Evolutionary conservation across 2,329 filamentous ascomycete species (phyloP).

Genomic region (Leptographium lundbergii): DNA sequence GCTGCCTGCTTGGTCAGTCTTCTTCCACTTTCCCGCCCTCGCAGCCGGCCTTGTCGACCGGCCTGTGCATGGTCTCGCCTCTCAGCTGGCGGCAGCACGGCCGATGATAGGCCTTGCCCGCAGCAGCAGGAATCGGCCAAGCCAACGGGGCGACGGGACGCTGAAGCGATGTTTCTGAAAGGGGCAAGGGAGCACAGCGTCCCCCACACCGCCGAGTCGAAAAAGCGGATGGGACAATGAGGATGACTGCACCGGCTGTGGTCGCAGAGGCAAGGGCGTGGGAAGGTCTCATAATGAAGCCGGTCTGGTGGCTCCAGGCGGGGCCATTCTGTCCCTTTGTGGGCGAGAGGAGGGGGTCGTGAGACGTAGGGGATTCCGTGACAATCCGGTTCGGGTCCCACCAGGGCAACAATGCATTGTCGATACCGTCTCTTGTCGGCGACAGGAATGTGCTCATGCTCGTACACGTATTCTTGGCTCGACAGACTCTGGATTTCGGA

Average conservation of each 20-base stretch:
- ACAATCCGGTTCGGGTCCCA: background rate
- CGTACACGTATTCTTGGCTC: background rate
- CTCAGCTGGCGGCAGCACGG: too few species aligned
- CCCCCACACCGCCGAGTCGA: background rate
- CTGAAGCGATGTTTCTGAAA: too few species aligned
- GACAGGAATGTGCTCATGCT: background rate
- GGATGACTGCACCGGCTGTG: background rate
- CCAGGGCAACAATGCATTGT: background rate
- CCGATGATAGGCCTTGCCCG: too few species aligned
- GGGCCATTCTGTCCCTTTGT: background rate
- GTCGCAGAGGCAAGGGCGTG: background rate
- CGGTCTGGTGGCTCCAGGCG: background rate
- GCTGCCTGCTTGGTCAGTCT: background rate
- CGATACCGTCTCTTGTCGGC: background rate
- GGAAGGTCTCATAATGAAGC: background rate
- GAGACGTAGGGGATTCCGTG: background rate
- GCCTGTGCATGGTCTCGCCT: too few species aligned
- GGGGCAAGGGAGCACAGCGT: background rate
- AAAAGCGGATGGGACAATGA: background rate
- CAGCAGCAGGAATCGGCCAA: too few species aligned
- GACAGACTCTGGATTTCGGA: background rate
- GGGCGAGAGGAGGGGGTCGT: background rate
- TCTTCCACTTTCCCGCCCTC: background rate
- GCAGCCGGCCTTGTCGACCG: too few species aligned
- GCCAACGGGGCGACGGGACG: too few species aligned